phyloP scores from a whole-genome alignment of 768 basidiomycete species.

The Tricholoma terreum region DNA sequence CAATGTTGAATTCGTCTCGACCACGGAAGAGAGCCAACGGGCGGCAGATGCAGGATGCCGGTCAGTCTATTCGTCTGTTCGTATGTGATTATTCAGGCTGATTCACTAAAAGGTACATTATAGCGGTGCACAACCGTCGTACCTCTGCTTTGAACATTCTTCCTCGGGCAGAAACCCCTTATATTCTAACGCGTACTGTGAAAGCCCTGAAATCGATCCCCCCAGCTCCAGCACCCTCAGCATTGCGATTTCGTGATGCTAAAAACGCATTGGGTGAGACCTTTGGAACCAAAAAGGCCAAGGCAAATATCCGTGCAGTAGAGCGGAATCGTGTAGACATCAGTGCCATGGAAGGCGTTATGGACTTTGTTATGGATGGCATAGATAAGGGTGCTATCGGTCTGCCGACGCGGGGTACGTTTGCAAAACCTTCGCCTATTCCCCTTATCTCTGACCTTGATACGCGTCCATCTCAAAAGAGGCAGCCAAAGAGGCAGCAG shows the following conservation, averaged over 20 bases:
- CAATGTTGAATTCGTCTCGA: slow-evolving; percentile 76
- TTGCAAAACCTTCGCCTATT: neutral
- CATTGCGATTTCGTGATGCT: slow-evolving; percentile 56
- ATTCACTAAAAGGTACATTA: slow-evolving; percentile 60
- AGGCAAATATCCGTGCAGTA: slow-evolving; percentile 75
- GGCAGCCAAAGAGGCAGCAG: slow-evolving; percentile 60
- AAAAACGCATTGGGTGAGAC: slow-evolving; percentile 82
- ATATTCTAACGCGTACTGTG: slow-evolving; percentile 70
- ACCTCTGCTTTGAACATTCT: slow-evolving; percentile 71
- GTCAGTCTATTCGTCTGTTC: slow-evolving; percentile 39
- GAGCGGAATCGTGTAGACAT: slow-evolving; percentile 92
- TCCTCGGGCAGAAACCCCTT: slow-evolving; percentile 61
- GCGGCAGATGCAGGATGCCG: slow-evolving; percentile 61
- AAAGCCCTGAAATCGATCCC: slow-evolving; percentile 76
- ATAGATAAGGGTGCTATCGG: slow-evolving; percentile 73
- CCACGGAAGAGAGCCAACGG: slow-evolving; percentile 47
- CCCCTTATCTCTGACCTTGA: neutral
- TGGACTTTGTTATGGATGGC: slow-evolving; percentile 75
- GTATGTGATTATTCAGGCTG: neutral
- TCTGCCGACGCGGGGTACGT: slow-evolving; percentile 67
- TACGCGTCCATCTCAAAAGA: slow-evolving; percentile 38
- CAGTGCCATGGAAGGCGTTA: slow-evolving; percentile 81
- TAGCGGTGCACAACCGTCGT: slow-evolving; percentile 78
- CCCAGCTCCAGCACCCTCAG: slow-evolving; percentile 45
- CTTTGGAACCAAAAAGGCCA: slow-evolving; percentile 95